Evolutionary conservation across 345 rosid species (phyloP), one percentile per base, ranked within the genome.

Genomic region (Garcia nutans): DNA sequence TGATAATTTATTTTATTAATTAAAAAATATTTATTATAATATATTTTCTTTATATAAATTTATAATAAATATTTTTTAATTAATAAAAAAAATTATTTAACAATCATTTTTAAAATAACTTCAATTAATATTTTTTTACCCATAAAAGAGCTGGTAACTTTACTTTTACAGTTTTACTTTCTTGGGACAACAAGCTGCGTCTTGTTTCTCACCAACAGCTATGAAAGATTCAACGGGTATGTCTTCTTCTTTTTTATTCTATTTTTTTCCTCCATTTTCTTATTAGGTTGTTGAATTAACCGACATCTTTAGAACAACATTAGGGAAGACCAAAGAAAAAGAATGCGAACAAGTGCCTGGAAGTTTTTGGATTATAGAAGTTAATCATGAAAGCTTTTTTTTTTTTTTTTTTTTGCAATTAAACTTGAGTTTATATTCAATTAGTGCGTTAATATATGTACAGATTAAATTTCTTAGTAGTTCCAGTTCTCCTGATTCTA

Each of bases 171-270:
- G 41, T 57, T 19, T 45, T 22, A 24, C 63, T 60, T 76, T 73
- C 73, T 58, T 12, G 69, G 74, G 9, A 26, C 65, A 60, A 24
- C 44, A 62, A 66, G 44, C 73, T 73, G 68, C 63, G 33, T 49
- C 77, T 26, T 50, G 44, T 59, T 62, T 60, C 49, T 68, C 33
- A 20, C 24, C 16, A 41, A 28, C 71, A 50, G 57, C 70, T 8
- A 73, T 78, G 81, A 73, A 68, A 68, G 65, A 68, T 61, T 68
- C 65, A 23, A 10, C 24, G 23, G 74, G 81, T 74, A 68, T 52
- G 50, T 69, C 56, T 67, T 20, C 3, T 11, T 1, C 49, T 1
- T 31, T 57, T 12, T 10, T 0, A 1, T 37, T 2, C 41, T 37
- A 37, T 37, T 3, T 37, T 33, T 33, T 33, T 2, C 37, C 37